Percentiles rank a stretch among this genome's conserved stretches.
Evolutionary conservation across 1,284 basidiomycete genomes (phyloP).

Genomic region (Ganoderma lingzhi): DNA sequence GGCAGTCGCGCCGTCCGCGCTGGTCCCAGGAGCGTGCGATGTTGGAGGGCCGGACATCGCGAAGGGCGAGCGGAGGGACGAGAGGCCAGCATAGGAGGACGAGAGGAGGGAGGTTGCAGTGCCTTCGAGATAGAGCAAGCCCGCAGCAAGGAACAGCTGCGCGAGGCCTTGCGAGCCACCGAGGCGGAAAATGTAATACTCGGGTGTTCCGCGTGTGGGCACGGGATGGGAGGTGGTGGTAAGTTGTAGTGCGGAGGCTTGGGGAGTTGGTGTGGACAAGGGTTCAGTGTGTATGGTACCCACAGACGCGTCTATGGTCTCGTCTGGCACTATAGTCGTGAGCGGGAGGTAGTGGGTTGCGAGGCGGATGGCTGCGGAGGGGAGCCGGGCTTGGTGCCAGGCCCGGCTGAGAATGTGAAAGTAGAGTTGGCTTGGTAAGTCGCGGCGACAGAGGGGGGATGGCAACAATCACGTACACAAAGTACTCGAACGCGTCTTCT

Average conservation of each 20-base stretch:
- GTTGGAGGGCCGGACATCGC: conserved; percentile 40
- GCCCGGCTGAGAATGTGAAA: conserved; percentile 60
- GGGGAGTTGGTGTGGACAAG: conserved; percentile 29
- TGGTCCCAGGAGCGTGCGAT: conserved; percentile 27
- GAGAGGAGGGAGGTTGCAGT: conserved; percentile 71
- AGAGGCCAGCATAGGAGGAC: conserved; percentile 74
- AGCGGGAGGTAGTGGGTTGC: conserved; percentile 74
- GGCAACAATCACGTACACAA: conserved; percentile 59
- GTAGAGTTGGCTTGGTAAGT: conserved; percentile 11
- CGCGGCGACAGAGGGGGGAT: conserved; percentile 13
- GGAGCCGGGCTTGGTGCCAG: conserved; percentile 78
- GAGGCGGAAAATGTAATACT: conserved; percentile 69
- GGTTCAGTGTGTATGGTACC: conserved; percentile 21
- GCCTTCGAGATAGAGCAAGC: conserved; percentile 78
- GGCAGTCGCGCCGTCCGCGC: conserved; percentile 54
- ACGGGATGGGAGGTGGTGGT: conserved; percentile 22
- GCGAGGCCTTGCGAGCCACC: conserved; percentile 71
- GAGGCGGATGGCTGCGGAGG: conserved; percentile 77
- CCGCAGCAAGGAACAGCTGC: conserved; percentile 77
- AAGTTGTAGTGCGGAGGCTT: conserved; percentile 21
- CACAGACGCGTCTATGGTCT: conserved; percentile 18
- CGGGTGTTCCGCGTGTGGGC: conserved; percentile 53
- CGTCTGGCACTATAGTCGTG: conserved; percentile 40
- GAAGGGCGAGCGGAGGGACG: conserved; percentile 70
- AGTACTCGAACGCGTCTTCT: conserved; percentile 81